Evolutionary conservation across 345 rosid genomes (phyloP).

Genomic region (Clausena lansium): DNA sequence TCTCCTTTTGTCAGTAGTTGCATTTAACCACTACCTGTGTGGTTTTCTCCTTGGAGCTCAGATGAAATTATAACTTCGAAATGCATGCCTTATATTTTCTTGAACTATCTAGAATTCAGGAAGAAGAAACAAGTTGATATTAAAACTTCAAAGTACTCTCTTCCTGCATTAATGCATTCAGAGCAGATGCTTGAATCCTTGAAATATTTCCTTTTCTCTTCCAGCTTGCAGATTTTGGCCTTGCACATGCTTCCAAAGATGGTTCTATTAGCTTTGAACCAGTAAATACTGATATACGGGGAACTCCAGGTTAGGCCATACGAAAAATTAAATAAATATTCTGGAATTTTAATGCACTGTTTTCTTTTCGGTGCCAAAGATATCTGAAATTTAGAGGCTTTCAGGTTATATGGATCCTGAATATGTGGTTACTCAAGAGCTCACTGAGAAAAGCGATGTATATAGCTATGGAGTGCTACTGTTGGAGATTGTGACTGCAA

Average conservation of each 20-base stretch:
- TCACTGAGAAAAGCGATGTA: slow-evolving; percentile 87
- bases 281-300: slow-evolving; percentile 77
- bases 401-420: slow-evolving; percentile 98
- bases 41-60: neutral
- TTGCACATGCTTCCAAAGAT: slow-evolving; percentile 84
- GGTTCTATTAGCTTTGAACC: slow-evolving; percentile 90
- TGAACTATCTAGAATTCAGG: neutral
- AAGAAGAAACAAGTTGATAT: neutral
- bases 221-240: slow-evolving; percentile 98
- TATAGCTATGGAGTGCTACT: slow-evolving; percentile 94
- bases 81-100: neutral
- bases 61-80: neutral
- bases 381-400: slow-evolving; percentile 19
- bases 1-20: neutral
- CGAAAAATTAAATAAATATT: slow-evolving; percentile 2
- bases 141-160: neutral
- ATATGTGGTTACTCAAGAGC: slow-evolving; percentile 78
- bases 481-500: slow-evolving; percentile 75
- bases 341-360: neutral
- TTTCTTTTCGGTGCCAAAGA: neutral
- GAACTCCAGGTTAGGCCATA: slow-evolving; percentile 82
- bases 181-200: neutral
- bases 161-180: neutral
- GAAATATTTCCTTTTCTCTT: slow-evolving; percentile 9
- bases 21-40: neutral